Percentiles rank a stretch among this genome's conserved stretches.
phyloP scores from a whole-genome alignment of 2,329 filamentous ascomycete species.

The Tolypocladium album region DNA sequence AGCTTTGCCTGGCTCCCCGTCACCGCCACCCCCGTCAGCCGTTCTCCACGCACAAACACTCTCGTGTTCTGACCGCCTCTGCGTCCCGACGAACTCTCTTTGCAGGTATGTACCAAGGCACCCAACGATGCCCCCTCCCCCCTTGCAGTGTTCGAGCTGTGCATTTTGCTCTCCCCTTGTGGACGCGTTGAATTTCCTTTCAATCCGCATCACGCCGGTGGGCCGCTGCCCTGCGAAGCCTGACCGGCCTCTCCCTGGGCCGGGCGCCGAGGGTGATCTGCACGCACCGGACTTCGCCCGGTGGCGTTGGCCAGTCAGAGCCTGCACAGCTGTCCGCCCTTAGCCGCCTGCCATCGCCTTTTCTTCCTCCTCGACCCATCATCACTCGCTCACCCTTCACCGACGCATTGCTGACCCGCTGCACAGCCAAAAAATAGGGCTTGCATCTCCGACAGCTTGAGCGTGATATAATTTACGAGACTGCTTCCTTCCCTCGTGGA shows the following conservation, averaged over 20 bases:
- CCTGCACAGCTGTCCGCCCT: slow-evolving; percentile 1
- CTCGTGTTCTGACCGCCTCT: background rate
- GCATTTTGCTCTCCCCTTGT: background rate
- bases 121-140: background rate
- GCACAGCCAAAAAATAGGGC: background rate
- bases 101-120: background rate
- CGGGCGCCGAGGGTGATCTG: background rate
- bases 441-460: background rate
- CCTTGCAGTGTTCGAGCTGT: background rate
- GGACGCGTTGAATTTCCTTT: background rate
- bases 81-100: background rate
- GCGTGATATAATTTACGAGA: background rate
- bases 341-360: background rate
- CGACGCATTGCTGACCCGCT: background rate
- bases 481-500: slow-evolving; percentile 10
- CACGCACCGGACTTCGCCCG: slow-evolving; percentile 8
- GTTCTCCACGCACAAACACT: background rate
- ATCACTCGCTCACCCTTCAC: background rate
- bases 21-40: slow-evolving; percentile 2
- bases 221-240: background rate
- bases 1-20: background rate
- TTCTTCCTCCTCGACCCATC: background rate
- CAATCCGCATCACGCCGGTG: background rate
- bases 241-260: background rate
- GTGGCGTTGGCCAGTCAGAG: slow-evolving; percentile 6